These are phyloP conservation scores for Saksenaea oblongispora DNA, from an alignment of 371 early-diverging fungal species.

Conservation along the genomic window DNA sequence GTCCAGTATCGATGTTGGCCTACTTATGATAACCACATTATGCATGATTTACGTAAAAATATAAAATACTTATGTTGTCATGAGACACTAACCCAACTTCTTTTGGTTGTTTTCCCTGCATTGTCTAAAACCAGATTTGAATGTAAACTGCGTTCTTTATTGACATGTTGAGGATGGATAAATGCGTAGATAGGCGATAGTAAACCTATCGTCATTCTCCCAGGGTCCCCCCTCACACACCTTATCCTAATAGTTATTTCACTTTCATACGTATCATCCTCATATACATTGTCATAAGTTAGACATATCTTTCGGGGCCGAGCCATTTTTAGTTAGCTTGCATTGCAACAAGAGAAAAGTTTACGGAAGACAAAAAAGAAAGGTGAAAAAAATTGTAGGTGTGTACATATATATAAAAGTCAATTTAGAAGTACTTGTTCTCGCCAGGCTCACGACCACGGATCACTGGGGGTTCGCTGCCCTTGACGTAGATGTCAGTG, in stretches of 20 bases:
- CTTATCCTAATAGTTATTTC: background rate
- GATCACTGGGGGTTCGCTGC: constrained; percentile 69
- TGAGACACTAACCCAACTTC: too few relatives aligned
- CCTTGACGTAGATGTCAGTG: constrained; percentile 83
- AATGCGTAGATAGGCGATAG: too few relatives aligned
- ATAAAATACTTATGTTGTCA: too few relatives aligned
- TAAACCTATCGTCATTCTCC: too few relatives aligned
- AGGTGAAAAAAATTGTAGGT: constrained; percentile 5
- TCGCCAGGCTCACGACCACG: constrained; percentile 84
- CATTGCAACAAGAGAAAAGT: background rate
- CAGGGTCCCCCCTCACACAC: background rate
- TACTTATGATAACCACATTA: too few relatives aligned
- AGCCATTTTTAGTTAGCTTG: background rate
- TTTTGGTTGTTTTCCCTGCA: too few relatives aligned
- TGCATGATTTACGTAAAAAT: too few relatives aligned
- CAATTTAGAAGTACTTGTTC: constrained; percentile 50
- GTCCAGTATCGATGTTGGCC: too few relatives aligned
- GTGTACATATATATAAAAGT: constrained; percentile 2
- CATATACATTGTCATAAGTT: background rate
- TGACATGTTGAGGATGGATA: too few relatives aligned
- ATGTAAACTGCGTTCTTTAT: background rate
- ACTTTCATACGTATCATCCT: background rate
- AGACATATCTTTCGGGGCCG: constrained; percentile 7
- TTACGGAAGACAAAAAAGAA: constrained; percentile 3
- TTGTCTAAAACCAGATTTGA: background rate